phyloP scores from a whole-genome alignment of 2,329 filamentous ascomycete genomes.

The Hymenoscyphus fraxineus region DNA sequence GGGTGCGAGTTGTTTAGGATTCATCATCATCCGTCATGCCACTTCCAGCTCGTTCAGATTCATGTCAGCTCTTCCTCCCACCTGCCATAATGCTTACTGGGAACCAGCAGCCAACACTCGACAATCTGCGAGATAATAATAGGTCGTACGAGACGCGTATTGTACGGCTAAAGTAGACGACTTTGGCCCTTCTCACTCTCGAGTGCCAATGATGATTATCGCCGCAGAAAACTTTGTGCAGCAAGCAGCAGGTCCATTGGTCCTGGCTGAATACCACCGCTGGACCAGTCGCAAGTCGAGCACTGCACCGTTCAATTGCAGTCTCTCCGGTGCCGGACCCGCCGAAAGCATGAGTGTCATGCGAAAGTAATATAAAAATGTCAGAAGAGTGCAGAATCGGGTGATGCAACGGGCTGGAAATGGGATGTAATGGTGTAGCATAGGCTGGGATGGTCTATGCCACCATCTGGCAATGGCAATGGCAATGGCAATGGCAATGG shows the following conservation, averaged over 20 bases:
- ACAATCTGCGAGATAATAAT: no score
- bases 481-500: neutral
- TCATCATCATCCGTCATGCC: neutral
- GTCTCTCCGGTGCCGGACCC: conserved; percentile 1
- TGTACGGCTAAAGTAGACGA: neutral
- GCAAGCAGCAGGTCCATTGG: neutral
- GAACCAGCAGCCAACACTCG: no score
- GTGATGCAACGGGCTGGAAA: neutral
- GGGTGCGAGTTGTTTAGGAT: neutral
- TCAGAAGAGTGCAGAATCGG: neutral
- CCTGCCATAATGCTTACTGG: no score
- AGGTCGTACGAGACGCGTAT: neutral
- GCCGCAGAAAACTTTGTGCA: neutral
- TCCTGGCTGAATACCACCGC: neutral
- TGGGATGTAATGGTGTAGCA: neutral
- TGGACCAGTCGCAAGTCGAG: neutral
- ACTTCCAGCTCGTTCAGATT: neutral
- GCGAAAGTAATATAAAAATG: conserved; percentile 2
- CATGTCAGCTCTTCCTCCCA: neutral
- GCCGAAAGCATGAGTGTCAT: conserved; percentile 13
- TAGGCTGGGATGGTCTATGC: neutral
- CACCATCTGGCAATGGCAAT: no score
- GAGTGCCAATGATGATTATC: neutral
- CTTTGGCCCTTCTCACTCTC: neutral
- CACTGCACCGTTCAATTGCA: neutral